Evolutionary conservation across 306 rosid genomes (phyloP).

Genomic region (Pyrus betulifolia): DNA sequence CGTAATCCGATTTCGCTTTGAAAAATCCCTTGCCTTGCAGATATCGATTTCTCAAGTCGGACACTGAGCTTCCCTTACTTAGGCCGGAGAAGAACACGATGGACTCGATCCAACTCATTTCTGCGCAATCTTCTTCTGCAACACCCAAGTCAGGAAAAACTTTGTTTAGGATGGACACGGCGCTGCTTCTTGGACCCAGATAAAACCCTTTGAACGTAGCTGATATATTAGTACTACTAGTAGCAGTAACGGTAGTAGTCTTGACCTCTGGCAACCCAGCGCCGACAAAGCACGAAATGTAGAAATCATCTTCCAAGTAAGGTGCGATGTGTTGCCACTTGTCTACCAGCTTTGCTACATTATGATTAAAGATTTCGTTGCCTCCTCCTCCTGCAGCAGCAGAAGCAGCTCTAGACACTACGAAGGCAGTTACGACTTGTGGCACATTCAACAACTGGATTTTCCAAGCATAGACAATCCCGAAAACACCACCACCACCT

Average conservation of each 20-base stretch:
- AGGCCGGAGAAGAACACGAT: slow-evolving; percentile 56
- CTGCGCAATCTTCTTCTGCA: slow-evolving; percentile 39
- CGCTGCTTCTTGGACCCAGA: slow-evolving; percentile 32
- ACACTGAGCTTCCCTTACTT: slow-evolving; percentile 24
- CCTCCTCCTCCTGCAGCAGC: slow-evolving; percentile 14
- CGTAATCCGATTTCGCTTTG: slow-evolving; percentile 73
- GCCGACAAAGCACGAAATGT: slow-evolving; percentile 59
- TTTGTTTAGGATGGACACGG: slow-evolving; percentile 22
- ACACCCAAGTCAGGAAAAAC: slow-evolving; percentile 44
- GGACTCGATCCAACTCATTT: slow-evolving; percentile 82
- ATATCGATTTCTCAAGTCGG: slow-evolving; percentile 46
- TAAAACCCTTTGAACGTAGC: slow-evolving; percentile 47
- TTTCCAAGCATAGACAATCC: slow-evolving; percentile 72
- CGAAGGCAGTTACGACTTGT: slow-evolving; percentile 36
- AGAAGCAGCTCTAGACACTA: slow-evolving; percentile 30
- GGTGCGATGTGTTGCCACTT: slow-evolving; percentile 75
- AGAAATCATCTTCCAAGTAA: slow-evolving; percentile 39
- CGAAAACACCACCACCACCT: slow-evolving; percentile 80
- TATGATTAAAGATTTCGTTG: neutral
- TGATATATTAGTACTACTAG: slow-evolving; percentile 24
- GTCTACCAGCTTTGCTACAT: slow-evolving; percentile 38
- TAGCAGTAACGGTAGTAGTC: slow-evolving; percentile 5
- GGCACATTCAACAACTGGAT: slow-evolving; percentile 49
- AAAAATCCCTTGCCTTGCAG: slow-evolving; percentile 38
- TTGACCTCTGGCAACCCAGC: slow-evolving; percentile 47